Evolutionary conservation across 768 basidiomycete genomes (phyloP), one percentile per base, ranked within the genome.

Genomic region (Hypholoma fasciculare): DNA sequence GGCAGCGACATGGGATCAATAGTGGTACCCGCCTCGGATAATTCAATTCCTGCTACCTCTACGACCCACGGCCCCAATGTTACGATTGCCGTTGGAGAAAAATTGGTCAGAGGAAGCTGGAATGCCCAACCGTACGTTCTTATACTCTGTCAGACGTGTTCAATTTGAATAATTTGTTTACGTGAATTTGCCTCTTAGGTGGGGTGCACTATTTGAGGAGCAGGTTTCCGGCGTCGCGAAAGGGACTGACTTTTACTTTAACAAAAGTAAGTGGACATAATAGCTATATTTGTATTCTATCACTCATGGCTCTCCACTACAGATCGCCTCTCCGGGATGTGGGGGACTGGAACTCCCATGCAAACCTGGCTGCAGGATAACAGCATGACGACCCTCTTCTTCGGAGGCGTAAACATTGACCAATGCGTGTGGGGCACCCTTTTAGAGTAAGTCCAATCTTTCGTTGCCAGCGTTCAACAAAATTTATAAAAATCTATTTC

Each of bases 371-470:
- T 72, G 7, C 64, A 73, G 52, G 72, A 72, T 47, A 70, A 71
- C 52, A 63, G 66, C 43, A 70, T 73, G 61, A 70, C 72, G 0
- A 73, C 72, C 0, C 58, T 73, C 11, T 73, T 73, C 36, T 72
- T 71, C 50, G 72, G 69, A 11, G 72, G 72, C 16, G 72, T 73
- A 7, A 73, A 73, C 49, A 70, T 71, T 50, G 72, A 73, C 43
- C 72, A 73, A 61, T 73, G 72, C 44, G 72, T 73, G 19, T 70
- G 69, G 67, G 72, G 72, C 23, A 73, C 72, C 1, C 61, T 73
- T 1, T 44, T 73, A 16, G 72, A 70, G 68, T 70, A 50, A 43
- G 67, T 42, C 20, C 48, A 14, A 17, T 17, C 37, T 43, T 26
- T 34, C 12, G 37, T 54, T 26, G 30, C 5, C 1, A 16, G 3